Evolutionary conservation across 768 basidiomycete genomes (phyloP).

Genomic region (Cystobasidium tubakii): DNA sequence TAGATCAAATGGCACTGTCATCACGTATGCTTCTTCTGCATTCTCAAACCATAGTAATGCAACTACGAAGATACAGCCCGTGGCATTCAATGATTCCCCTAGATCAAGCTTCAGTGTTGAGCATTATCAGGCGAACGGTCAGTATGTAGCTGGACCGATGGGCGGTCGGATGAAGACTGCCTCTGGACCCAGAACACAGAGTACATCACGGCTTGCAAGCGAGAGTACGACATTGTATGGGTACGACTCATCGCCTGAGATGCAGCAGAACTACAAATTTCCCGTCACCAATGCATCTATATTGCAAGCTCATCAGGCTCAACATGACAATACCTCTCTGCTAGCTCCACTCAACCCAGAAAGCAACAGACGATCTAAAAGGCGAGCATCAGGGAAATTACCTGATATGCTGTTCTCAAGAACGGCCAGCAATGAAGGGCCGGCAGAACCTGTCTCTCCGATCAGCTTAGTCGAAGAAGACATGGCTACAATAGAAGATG

Average conservation of each 20-base stretch:
- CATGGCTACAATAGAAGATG: background rate
- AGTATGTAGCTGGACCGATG: background rate
- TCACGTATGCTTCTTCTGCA: slow-evolving; percentile 6
- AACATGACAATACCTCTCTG: background rate
- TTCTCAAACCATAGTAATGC: slow-evolving; percentile 8
- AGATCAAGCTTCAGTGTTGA: slow-evolving; percentile 7
- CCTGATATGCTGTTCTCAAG: slow-evolving; percentile 13
- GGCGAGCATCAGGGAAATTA: slow-evolving; percentile 8
- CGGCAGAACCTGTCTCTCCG: background rate
- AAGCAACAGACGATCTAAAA: background rate
- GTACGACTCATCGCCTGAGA: background rate
- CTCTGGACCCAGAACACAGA: background rate
- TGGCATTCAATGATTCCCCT: slow-evolving; percentile 4
- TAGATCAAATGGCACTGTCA: slow-evolving; percentile 6
- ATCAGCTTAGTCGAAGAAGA: background rate
- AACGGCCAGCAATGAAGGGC: background rate
- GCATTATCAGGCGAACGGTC: background rate
- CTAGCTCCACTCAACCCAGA: background rate
- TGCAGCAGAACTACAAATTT: background rate
- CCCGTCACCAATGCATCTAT: background rate
- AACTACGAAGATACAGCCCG: background rate
- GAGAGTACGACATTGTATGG: background rate
- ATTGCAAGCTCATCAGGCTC: background rate
- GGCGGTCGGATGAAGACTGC: too few relatives aligned
- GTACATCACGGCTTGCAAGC: background rate